Evolutionary conservation across 2,329 filamentous ascomycete species (phyloP), one percentile per base, ranked within the genome.

Genomic region (Ophiocordyceps unilateralis): DNA sequence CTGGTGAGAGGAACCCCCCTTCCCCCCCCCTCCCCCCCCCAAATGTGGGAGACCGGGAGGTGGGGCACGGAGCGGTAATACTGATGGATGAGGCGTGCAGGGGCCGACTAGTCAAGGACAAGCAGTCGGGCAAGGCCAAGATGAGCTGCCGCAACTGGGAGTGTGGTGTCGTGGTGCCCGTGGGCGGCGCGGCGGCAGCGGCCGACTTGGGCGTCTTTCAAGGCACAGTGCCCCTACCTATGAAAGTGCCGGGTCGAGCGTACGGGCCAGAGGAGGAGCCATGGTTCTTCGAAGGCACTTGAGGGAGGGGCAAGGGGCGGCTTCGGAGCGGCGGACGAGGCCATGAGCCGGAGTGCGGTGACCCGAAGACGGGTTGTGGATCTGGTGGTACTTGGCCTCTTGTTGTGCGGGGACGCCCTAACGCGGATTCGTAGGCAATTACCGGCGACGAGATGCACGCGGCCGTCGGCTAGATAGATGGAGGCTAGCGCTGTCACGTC

Each of bases 81-180:
- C 15, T 34, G 30, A 34, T 34, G 30, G 30, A 34, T 15, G n/a
- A 8, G 30, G n/a, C 15, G 15, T 34, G 30, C 30, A 85, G 82
- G 89, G 91, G 89, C 20, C 78, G 78, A 40, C 62, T 94, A 24
- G 74, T 79, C 43, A 78, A 78, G 53, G 81, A 93, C 52, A 76
- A 72, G 50, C 62, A 58, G 8, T 81, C 75, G 2, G 79, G 79
- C 47, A 61, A 73, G 47, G 74, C 77, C 12, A 93, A 86, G 58
- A 68, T 96, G 48, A 87, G 74, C 48, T 87, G 83, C 59, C 78
- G 83, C 43, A 98, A 96, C 58, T 96, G 89, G 88, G 91, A 96
- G 62, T 94, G 87, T 55, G 91, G 91, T 30, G 83, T 98, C 1
- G 52, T 96, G 21, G 58, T 95, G 36, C 77, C 79, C 10, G 66